phyloP scores from a whole-genome alignment of 2,329 filamentous ascomycete species.

The Neofusicoccum parvum region DNA sequence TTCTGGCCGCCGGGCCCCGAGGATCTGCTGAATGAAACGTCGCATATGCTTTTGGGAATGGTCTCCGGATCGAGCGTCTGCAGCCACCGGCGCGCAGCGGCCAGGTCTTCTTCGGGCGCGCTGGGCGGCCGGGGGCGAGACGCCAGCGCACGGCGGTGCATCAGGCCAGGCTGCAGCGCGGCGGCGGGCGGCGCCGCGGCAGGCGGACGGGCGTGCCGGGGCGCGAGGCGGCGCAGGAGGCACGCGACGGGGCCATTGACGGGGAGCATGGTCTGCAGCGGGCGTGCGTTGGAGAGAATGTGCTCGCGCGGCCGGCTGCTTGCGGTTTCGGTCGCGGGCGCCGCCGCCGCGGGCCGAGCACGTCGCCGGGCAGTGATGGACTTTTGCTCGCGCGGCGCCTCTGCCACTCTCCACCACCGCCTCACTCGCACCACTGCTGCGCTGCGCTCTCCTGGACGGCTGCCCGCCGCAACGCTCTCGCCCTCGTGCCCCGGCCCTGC shows the following conservation, averaged over 20 bases:
- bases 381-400: conserved; percentile 18
- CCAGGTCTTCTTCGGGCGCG: conserved; percentile 33
- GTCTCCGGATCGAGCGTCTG: conserved; percentile 54
- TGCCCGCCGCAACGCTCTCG: conserved; percentile 7
- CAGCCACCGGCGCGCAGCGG: conserved; percentile 60
- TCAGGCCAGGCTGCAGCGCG: background rate
- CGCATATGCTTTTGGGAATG: conserved; percentile 59
- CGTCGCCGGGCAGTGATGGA: background rate
- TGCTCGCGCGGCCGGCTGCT: background rate
- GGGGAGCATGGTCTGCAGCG: background rate
- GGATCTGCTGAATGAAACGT: conserved; percentile 64
- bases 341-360: conserved; percentile 23
- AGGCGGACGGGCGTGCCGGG: background rate
- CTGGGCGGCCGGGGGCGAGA: background rate
- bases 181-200: background rate
- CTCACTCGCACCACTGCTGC: background rate
- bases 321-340: background rate
- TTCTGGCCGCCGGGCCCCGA: conserved; percentile 69
- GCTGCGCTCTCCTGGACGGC: conserved; percentile 3
- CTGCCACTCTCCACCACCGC: background rate
- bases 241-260: background rate
- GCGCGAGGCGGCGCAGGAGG: background rate
- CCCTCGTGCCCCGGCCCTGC: conserved; percentile 11
- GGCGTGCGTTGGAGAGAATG: background rate
- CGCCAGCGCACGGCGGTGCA: background rate